Evolutionary conservation across 441 rosid genomes (phyloP).

Genomic region (Metrosideros polymorpha): DNA sequence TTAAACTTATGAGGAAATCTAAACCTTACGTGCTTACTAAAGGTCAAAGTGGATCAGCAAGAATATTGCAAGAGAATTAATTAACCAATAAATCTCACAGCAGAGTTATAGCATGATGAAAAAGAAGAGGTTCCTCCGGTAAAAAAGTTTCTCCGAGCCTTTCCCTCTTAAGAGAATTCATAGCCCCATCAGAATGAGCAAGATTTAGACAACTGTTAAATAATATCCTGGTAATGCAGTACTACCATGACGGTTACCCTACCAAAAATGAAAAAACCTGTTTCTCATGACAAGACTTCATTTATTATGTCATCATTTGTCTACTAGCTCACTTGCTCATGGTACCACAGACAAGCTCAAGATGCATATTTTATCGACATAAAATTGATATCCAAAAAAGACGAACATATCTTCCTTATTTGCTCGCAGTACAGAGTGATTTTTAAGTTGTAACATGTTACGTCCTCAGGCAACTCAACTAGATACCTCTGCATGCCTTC

Average conservation of each 20-base stretch:
- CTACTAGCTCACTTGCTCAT: background rate
- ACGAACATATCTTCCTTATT: background rate
- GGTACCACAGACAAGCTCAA: background rate
- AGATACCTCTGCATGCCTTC: background rate
- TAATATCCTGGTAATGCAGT: background rate
- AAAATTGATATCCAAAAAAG: background rate
- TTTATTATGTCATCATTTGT: background rate
- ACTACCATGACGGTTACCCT: background rate
- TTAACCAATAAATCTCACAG: background rate
- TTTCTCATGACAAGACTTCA: background rate
- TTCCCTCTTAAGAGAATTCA: background rate
- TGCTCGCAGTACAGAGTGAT: background rate
- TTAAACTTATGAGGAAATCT: background rate
- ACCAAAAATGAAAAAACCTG: background rate
- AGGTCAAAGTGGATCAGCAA: background rate
- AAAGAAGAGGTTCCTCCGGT: background rate
- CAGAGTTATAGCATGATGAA: background rate
- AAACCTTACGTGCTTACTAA: background rate
- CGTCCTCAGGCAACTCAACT: background rate
- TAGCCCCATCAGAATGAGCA: background rate
- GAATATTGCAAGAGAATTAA: background rate
- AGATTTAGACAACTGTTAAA: background rate
- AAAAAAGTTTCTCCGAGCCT: background rate
- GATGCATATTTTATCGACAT: background rate
- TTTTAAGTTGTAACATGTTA: background rate